These are phyloP conservation scores for Endothia cerciana DNA, from an alignment of 2,329 filamentous ascomycete species.

Conservation along the genomic window DNA sequence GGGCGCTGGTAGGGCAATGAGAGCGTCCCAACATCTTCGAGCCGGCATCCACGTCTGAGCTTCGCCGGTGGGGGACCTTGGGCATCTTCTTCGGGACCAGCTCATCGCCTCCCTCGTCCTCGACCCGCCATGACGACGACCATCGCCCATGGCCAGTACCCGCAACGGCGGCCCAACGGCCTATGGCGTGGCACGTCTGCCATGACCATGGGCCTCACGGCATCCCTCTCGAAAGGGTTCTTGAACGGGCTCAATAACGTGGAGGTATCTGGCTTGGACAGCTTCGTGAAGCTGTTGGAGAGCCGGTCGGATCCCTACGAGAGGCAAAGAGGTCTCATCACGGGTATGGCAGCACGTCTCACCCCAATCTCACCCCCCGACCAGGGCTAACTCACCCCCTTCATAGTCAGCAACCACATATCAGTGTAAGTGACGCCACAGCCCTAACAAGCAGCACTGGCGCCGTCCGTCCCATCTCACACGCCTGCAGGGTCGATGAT, in stretches of 20 bases:
- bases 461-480: neutral
- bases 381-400: constrained; percentile 1
- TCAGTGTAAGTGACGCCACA: constrained; percentile 70
- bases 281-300: constrained; percentile 77
- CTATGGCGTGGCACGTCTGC: constrained; percentile 77
- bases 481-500: constrained; percentile 77
- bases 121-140: constrained; percentile 23
- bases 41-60: neutral
- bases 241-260: constrained; percentile 74
- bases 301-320: constrained; percentile 67
- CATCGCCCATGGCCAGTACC: constrained; percentile 29
- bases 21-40: neutral
- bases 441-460: no score
- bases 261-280: constrained; percentile 75
- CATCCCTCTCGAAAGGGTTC: constrained; percentile 72
- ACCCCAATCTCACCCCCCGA: constrained; percentile 25
- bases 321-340: constrained; percentile 78
- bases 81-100: neutral
- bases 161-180: constrained; percentile 54
- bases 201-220: constrained; percentile 74
- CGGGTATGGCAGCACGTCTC: constrained; percentile 57
- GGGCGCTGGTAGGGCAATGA: neutral
- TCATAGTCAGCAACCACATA: constrained; percentile 80
- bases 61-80: neutral
- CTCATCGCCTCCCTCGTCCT: neutral